Evolutionary conservation across 129 eudicot species (phyloP), one percentile per base, ranked within the genome.

Genomic region (Glebionis coronaria): DNA sequence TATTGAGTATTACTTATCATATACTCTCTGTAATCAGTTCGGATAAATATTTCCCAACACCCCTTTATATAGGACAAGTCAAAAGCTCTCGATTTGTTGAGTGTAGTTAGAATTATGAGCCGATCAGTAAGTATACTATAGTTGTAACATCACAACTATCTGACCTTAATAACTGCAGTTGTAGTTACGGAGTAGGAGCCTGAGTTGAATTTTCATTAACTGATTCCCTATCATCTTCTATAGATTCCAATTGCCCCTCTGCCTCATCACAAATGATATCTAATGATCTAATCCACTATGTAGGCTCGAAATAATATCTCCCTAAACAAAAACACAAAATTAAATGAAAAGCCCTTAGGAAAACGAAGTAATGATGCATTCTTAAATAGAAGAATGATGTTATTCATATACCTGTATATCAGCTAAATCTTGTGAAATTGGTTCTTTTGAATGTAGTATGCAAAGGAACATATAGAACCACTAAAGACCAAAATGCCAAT

Each of bases 241-340:
- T 68, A 9, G 79, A 40, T 20, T 84, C 83, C 23, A 71, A 23
- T 25, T 83, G 81, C 16, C 79, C 73, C 35, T 88, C 98, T 7
- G 84, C 89, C 77, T 92, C 98, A 63, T 91, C 98, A 69, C 87
- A 85, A 56, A 91, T 62, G 49, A 88, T 84, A 62, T 85, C 98
- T 72, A 93, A 77, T 79, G 82, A 62, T 85, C 98, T 72, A 93
- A 77, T 79, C 98, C 84, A 79, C 92, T 88, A 13, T 51, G 73
- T 74, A 93, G 82, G 69, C 98, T 93, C 57, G 76, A 56, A 28
- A 84, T 63, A 57, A 93, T 86, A 73, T 93, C 98, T 67, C 84
- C 90, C 98, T 93, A 76, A 66, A 68, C 71, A 72, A 50, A 63
- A 55, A 64, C 58, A 18, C 61, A 56, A 25, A 12, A 47, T 56